These are phyloP conservation scores for Sutorius australiensis DNA, from an alignment of 768 basidiomycete genomes.

Conservation along the genomic window DNA sequence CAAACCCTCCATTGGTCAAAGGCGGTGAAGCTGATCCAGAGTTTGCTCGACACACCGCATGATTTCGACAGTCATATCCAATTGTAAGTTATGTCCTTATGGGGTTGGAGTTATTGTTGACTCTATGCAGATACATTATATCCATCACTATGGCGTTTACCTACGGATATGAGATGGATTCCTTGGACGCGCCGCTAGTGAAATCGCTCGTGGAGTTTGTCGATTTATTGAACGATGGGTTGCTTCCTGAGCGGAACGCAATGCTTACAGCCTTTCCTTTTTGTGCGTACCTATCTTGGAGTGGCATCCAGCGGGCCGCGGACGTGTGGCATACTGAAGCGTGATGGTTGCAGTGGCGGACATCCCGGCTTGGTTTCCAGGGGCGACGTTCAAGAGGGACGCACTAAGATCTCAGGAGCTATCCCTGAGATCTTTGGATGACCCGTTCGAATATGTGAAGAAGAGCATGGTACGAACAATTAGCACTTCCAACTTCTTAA, in stretches of 20 bases:
- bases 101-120: not conserved
- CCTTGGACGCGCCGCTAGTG: conserved; percentile 26
- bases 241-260: conserved; percentile 25
- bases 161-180: conserved; percentile 27
- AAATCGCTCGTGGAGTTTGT: conserved; percentile 24
- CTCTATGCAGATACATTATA: conserved; percentile 23
- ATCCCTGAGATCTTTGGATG: conserved; percentile 21
- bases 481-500: not conserved
- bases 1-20: conserved; percentile 24
- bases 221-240: conserved; percentile 20
- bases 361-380: conserved; percentile 30
- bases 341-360: conserved; percentile 20
- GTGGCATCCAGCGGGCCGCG: not conserved
- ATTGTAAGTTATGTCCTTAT: conserved; percentile 10
- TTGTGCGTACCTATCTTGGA: conserved; percentile 12
- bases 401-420: conserved; percentile 26
- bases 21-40: conserved; percentile 14
- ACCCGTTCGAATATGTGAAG: conserved; percentile 28
- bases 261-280: conserved; percentile 31
- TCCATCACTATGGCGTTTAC: conserved; percentile 32
- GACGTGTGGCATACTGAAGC: not conserved
- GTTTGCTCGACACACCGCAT: conserved; percentile 21
- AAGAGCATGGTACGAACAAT: conserved; percentile 21
- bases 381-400: conserved; percentile 28
- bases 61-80: conserved; percentile 26